Base-by-base conservation (phyloP, 495 filamentous ascomycete species). In the Saxophila tyrrhenica region DNA sequence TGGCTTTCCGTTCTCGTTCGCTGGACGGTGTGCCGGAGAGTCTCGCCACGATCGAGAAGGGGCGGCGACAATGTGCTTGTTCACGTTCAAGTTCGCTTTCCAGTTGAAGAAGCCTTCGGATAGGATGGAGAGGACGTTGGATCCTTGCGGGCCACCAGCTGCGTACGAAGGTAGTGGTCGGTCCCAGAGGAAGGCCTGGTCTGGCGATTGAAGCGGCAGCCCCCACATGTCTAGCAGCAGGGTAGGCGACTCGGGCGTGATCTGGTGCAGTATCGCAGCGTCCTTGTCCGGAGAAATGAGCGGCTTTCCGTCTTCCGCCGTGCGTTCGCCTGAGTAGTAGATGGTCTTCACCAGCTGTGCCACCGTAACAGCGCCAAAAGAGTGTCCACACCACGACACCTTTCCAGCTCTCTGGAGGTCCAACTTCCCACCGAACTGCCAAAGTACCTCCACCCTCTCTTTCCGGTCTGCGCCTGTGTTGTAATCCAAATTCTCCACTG, bases 181-280 rank as follows among this genome's bases (percentile, higher is more conserved):
- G 21, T 74, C 71, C 70, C 74, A 82, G 32, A 88, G 77, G 59
- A 75, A 72, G 2, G 64, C 58, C 1, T 80, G 80, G 3, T 73
- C 61, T 2, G 68, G 69, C 7, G 78, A 75, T 3, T 77, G 70
- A 9, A 89, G 70, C 0, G 86, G 83, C 32, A 89, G 68, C 45
- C 75, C 75, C 87, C 87, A 91, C 61, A 85, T 73, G 58, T 91
- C 86, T 15, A 91, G 76, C 0, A 90, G 68, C 23, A 85, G 69
- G 0, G 80, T 65, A 0, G 83, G 74, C 16, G 76, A 80, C 10
- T 70, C 55, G 0, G 78, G 70, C 0, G 82, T 86, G 54, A 91
- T 76, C 57, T 91, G 86, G 1, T 63, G 51, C 9, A 63, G 61
- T 20, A 88, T 69, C 0, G 69, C 56, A 0, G 75, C 81, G 54